Conservation (phyloP, 176 grass and related monocot species). For the Avena sativa region DNA sequence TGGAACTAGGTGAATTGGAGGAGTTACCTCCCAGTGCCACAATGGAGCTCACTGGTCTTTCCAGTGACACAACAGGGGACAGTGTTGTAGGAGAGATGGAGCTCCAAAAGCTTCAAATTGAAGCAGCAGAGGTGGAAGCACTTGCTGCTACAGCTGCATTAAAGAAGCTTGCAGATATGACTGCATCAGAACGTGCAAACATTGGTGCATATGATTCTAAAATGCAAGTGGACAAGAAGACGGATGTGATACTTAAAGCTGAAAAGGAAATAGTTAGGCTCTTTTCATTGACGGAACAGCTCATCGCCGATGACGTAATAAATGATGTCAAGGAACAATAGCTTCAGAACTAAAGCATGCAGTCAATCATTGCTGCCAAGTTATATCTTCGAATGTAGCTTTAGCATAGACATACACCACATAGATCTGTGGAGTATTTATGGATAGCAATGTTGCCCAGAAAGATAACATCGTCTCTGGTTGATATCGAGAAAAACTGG, state of each 20-base stretch:
- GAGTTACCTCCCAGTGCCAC: slow-evolving; percentile 29
- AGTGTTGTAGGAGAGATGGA: slow-evolving; percentile 2
- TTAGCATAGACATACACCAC: not conserved
- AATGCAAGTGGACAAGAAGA: slow-evolving; percentile 7
- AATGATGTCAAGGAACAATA: slow-evolving; percentile 25
- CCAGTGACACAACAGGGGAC: slow-evolving; percentile 29
- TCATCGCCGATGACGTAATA: slow-evolving; percentile 42
- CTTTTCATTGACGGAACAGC: slow-evolving; percentile 63
- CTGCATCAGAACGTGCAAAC: slow-evolving; percentile 28
- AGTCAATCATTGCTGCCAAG: not conserved
- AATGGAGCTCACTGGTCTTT: slow-evolving; percentile 17
- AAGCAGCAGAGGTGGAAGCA: slow-evolving; percentile 48
- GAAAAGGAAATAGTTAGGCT: slow-evolving; percentile 55
- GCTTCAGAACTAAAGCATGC: slow-evolving; percentile 24
- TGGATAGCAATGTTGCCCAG: not conserved
- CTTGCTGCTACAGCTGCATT: slow-evolving; percentile 52
- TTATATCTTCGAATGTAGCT: not conserved
- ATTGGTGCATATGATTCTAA: slow-evolving; percentile 2
- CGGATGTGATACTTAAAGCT: slow-evolving; percentile 49
- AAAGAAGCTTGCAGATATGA: slow-evolving; percentile 47
- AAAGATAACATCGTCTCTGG: not conserved
- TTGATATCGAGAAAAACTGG: slow-evolving; percentile 3
- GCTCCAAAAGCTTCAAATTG: slow-evolving; percentile 37
- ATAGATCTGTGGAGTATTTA: not conserved
- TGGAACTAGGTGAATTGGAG: slow-evolving; percentile 52